Base-by-base conservation (phyloP, 441 rosid species). In the Syzygium malaccense region DNA sequence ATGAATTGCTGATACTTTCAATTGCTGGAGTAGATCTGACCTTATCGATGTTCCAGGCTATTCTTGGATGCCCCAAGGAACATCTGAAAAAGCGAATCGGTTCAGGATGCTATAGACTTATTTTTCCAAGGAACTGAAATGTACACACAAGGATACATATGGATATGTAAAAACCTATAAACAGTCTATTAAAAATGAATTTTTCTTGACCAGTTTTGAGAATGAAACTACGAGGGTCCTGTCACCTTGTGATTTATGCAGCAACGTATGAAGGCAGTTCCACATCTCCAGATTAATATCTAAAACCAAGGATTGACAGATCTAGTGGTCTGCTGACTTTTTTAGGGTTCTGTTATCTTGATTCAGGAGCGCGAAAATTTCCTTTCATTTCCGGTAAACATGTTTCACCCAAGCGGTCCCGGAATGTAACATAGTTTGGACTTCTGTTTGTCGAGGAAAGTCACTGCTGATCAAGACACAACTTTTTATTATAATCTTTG, bases 241-340 rank as follows among this genome's bases (percentile, higher is more conserved):
- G 18, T 62, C 68, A 6, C 33, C 33, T n/a, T 0, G 68, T 62
- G 32, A 62, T 62, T 62, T 62, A 28, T 57, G n/a, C 14, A 28
- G 62, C 62, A 25, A 6, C 14, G 26, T 12, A 57, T 57, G 62
- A 12, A 4, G n/a, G 62, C 62, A 57, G n/a, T 57, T 57, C 62
- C 12, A 57, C 6, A 10, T 57, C 62, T 57, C n/a, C 62, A 57
- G 26, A 25, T 9, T n/a, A 23, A 25, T 57, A 28, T 57, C 62
- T 25, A 6, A 57, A 0, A 57, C 62, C 14, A 8, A 57, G 62
- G 62, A 25, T 28, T 25, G n/a, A 4, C 25, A 57, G 62, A 4
- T 57, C 26, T 0, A 28, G 25, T 25, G n/a, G 62, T 10, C 28
- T 8, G 13, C 14, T 1, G 48, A 57, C 11, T 57, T 13, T 0